Evolutionary conservation across 305 asterid genomes (phyloP), one percentile per base, ranked within the genome.

Genomic region (Petunia hybrid): DNA sequence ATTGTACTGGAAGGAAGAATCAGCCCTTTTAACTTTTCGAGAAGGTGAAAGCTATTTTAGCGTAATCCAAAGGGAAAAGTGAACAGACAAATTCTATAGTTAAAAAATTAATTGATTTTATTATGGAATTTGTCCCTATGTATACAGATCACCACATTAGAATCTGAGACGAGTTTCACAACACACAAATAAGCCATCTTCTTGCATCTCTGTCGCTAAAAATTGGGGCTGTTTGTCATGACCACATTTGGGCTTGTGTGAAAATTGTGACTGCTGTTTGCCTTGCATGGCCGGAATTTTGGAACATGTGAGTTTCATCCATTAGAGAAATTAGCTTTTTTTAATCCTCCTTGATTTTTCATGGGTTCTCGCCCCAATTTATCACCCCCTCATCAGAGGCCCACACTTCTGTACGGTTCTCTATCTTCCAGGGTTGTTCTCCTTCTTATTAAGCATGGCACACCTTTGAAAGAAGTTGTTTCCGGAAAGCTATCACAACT

Each of bases 131-230:
- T 70, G 22, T 70, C 9, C 40, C 9, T 6, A 43, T 69, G 76
- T 69, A 45, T 69, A 43, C 40, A 43, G 8, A 43, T 69, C 3
- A 43, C 42, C 41, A 70, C 22, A 45, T 10, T 70, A 46, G 60
- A 70, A 70, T 70, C 45, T 22, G 61, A 60, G 42, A 70, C 5
- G 6, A 46, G 46, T 69, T 46, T 70, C 42, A 69, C 59, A 10
- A 31, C 60, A 70, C 31, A 60, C 77, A 46, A 46, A 70, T 31
- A 10, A 0, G 43, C 61, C 42, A 43, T 70, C 46, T 22, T 70
- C 31, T 22, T 46, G 77, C 9, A 46, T 70, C 61, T 31, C 77
- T 70, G 7, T 70, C 61, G 4, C 5, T 70, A 42, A 46, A 31
- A 46, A 31, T 46, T 31, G 22, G 67, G 77, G 77, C 60, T 46